Conservation (phyloP, 805 yeast genomes). For the Spencermartinsiella europaea region DNA sequence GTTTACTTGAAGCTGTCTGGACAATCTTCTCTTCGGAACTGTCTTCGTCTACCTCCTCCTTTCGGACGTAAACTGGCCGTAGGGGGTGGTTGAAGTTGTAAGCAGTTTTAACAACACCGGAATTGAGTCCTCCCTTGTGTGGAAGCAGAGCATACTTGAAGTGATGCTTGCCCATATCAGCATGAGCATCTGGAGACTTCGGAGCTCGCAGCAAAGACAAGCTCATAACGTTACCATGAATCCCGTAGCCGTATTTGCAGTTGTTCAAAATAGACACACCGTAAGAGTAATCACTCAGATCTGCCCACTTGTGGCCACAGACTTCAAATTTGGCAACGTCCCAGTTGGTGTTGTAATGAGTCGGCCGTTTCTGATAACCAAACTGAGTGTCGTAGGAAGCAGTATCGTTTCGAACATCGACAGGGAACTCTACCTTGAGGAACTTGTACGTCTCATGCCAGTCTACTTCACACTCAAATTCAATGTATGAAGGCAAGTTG, state of each 20-base stretch:
- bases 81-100: slow-evolving; percentile 69
- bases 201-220: slow-evolving; percentile 84
- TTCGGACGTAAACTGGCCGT: slow-evolving; percentile 19
- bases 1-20: slow-evolving; percentile 1
- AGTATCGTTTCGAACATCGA: slow-evolving; percentile 64
- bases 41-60: not conserved
- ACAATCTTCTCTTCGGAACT: not conserved
- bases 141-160: slow-evolving; percentile 84
- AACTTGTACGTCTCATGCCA: slow-evolving; percentile 90
- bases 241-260: slow-evolving; percentile 85
- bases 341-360: slow-evolving; percentile 94
- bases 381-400: slow-evolving; percentile 93
- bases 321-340: slow-evolving; percentile 96
- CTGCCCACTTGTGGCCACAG: slow-evolving; percentile 91
- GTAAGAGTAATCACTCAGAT: slow-evolving; percentile 76
- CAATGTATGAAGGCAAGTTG: slow-evolving; percentile 34
- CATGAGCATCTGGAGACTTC: slow-evolving; percentile 89
- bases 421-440: slow-evolving; percentile 93
- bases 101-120: slow-evolving; percentile 66
- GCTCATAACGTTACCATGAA: slow-evolving; percentile 90
- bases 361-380: slow-evolving; percentile 86
- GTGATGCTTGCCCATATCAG: slow-evolving; percentile 86
- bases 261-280: slow-evolving; percentile 85
- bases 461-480: slow-evolving; percentile 56
- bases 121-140: slow-evolving; percentile 62